Evolutionary conservation across 148 eudicot genomes (phyloP), one percentile per base, ranked within the genome.

Genomic region (Rhododendron vialii): DNA sequence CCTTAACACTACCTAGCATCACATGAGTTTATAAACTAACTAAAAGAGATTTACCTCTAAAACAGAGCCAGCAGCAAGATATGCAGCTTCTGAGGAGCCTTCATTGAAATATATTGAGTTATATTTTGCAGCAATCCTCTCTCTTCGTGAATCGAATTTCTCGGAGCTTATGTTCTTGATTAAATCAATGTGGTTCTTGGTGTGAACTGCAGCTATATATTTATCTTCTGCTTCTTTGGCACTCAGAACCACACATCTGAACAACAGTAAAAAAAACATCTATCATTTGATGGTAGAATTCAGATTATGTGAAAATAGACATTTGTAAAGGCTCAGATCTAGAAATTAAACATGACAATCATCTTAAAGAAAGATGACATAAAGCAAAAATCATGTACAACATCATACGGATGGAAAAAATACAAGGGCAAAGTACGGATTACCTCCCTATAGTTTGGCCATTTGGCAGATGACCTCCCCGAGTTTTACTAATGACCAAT

Each of bases 41-140:
- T 51, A 41, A 78, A n/a, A 26, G 35, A 47, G 50, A 35, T 69
- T 86, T 88, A 94, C 99, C 98, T 97, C 94, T 20, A 93, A 51
- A n/a, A 97, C 98, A 77, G 95, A 95, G 81, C 99, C 99, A 50
- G 99, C 98, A 80, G 99, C 98, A 88, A 97, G 92, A 88, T 88
- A 92, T 83, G 99, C 98, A 90, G 98, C 95, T 91, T 94, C 93
- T 7, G 99, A 92, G 82, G 99, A 95, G 83, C 96, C 94, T 89
- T 93, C 90, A 88, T 94, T 97, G 76, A 97, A 90, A 89, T 97
- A 94, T 79, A 95, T 91, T 36, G 99, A 97, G 91, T 92, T 94
- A 82, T 86, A 95, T 30, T 87, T 89, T 24, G 91, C 86, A 78
- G 99, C 95, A 33, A 92, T 87, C 87, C 85, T 89, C 48, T 86